These are phyloP conservation scores for Hericium alpestre DNA, from an alignment of 768 basidiomycete genomes.

Conservation along the genomic window DNA sequence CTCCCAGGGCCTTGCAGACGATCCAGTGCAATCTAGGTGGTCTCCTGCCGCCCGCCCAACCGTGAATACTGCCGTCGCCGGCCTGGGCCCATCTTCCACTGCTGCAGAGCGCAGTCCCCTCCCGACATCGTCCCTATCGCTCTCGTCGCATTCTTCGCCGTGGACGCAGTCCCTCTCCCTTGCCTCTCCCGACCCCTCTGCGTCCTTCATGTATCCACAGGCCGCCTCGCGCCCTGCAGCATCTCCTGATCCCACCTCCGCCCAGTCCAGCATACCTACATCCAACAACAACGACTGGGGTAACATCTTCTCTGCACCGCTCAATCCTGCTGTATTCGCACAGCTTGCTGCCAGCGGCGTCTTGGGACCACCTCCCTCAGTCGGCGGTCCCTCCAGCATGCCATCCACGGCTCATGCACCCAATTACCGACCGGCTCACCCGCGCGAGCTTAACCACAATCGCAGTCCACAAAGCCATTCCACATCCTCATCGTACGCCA, in stretches of 20 bases:
- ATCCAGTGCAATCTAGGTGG: slow-evolving; percentile 16
- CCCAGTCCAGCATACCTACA: slow-evolving; percentile 16
- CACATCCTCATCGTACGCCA: not conserved
- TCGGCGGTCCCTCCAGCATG: slow-evolving; percentile 26
- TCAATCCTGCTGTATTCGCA: slow-evolving; percentile 51
- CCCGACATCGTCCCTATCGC: slow-evolving; percentile 9
- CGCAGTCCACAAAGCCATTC: not conserved
- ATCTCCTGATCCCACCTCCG: slow-evolving; percentile 10
- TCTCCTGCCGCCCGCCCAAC: slow-evolving; percentile 22
- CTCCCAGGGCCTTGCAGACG: slow-evolving; percentile 2
- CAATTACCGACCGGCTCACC: slow-evolving; percentile 3
- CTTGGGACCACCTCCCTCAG: slow-evolving; percentile 29
- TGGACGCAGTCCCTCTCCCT: slow-evolving; percentile 22
- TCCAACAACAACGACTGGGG: slow-evolving; percentile 38
- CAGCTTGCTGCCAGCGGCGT: slow-evolving; percentile 52
- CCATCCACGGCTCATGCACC: slow-evolving; percentile 25
- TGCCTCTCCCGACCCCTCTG: slow-evolving; percentile 12
- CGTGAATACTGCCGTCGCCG: slow-evolving; percentile 6
- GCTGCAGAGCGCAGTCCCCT: slow-evolving; percentile 3
- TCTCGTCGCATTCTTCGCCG: slow-evolving; percentile 19
- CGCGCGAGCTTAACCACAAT: not conserved
- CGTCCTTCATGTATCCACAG: slow-evolving; percentile 9
- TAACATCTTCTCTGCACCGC: slow-evolving; percentile 48
- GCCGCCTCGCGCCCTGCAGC: not conserved
- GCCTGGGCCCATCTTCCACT: slow-evolving; percentile 1